Percentiles rank a stretch among this genome's conserved stretches.
Conservation (phyloP, 192 early-diverging fungal species). For the Entomortierella parvispora region DNA sequence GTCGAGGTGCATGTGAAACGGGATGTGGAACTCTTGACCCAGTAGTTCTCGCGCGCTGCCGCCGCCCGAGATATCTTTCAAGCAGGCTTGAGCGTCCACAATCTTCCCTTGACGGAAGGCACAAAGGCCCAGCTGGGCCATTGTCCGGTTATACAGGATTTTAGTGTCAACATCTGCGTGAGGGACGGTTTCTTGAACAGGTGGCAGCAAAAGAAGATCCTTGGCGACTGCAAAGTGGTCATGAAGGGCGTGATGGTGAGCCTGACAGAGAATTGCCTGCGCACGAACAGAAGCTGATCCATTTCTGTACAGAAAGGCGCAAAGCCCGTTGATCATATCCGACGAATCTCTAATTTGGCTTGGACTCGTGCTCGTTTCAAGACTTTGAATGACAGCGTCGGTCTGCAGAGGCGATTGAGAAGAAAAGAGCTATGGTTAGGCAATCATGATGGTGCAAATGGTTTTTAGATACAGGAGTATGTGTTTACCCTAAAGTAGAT, state of each 20-base stretch:
- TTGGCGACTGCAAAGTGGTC: conserved; percentile 93
- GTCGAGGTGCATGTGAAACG: conserved; percentile 99
- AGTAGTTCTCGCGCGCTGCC: conserved; percentile 93
- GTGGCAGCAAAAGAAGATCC: conserved; percentile 98
- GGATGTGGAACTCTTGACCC: conserved; percentile 92
- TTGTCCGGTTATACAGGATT: conserved; percentile 95
- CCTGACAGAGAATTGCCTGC: conserved; percentile 96
- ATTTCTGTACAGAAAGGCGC: conserved; percentile 91
- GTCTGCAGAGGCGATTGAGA: no score
- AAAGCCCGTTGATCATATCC: conserved; percentile 81
- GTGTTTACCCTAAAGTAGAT: conserved; percentile 93
- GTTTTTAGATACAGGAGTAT: no score
- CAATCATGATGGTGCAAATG: no score
- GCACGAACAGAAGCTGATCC: conserved; percentile 85
- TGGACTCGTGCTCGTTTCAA: not conserved
- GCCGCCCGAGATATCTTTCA: conserved; percentile 89
- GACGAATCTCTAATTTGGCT: conserved; percentile 61
- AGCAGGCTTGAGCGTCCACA: conserved; percentile 84
- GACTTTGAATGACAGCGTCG: no score
- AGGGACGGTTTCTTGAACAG: conserved; percentile 93
- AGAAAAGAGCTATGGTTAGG: no score
- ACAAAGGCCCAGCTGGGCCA: conserved; percentile 95
- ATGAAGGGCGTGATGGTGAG: conserved; percentile 97
- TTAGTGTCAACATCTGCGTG: conserved; percentile 92
- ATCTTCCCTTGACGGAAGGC: conserved; percentile 96